Conservation (phyloP, 2,329 filamentous ascomycete genomes). For the Fusarium palustre region DNA sequence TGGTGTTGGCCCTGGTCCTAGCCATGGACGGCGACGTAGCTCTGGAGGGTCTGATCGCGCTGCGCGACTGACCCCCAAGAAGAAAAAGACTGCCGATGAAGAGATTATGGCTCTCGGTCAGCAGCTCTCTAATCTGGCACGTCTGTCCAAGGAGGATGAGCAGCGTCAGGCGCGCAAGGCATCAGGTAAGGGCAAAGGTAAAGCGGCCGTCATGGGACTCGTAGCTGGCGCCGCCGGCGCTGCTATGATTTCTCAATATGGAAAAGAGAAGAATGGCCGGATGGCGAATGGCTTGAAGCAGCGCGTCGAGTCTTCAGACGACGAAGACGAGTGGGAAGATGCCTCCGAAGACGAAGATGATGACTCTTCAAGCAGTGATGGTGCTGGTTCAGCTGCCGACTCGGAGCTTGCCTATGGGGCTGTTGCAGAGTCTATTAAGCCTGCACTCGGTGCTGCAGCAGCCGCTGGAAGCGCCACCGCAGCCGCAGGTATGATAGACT, state of each 20-base stretch:
- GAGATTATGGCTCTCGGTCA: slow-evolving; percentile 68
- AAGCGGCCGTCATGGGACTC: slow-evolving; percentile 39
- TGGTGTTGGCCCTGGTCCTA: slow-evolving; percentile 22
- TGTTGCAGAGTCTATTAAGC: slow-evolving; percentile 43
- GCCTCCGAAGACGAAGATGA: slow-evolving; percentile 60
- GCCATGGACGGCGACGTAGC: slow-evolving; percentile 34
- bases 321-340: slow-evolving; percentile 58
- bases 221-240: slow-evolving; percentile 56
- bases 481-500: slow-evolving; percentile 54
- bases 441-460: slow-evolving; percentile 40
- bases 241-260: slow-evolving; percentile 54
- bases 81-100: slow-evolving; percentile 63
- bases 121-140: slow-evolving; percentile 65
- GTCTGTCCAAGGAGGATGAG: slow-evolving; percentile 63
- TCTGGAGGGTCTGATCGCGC: slow-evolving; percentile 33
- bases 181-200: slow-evolving; percentile 43
- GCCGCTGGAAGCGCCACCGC: slow-evolving; percentile 57
- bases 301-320: slow-evolving; percentile 53
- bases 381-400: slow-evolving; percentile 50
- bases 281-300: slow-evolving; percentile 58
- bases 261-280: slow-evolving; percentile 52
- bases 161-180: slow-evolving; percentile 51
- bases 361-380: slow-evolving; percentile 54
- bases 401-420: slow-evolving; percentile 56
- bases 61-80: slow-evolving; percentile 34